Base-by-base conservation (phyloP, 225 moss, liverwort and hornwort species). In the Marchantia paleacea region DNA sequence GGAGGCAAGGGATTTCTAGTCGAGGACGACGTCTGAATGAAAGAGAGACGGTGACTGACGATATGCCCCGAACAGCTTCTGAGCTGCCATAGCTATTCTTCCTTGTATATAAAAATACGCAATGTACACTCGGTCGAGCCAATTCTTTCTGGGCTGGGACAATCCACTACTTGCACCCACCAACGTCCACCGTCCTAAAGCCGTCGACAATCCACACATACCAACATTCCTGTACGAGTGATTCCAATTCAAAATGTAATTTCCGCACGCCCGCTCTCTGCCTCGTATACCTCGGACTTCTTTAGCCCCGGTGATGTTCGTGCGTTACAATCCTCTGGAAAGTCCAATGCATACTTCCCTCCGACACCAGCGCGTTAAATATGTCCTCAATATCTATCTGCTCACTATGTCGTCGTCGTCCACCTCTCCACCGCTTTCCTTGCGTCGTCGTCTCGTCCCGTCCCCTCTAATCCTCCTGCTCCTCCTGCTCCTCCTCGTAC, bases 1-100 rank as follows among this genome's bases (percentile, higher is more conserved):
- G 4, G 2, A 24, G 51, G 66, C 10, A n/a, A 48, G 72, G 69
- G 72, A 15, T 70, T 70, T 31, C 72, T 72, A 72, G 50, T 72
- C 20, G 22, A 51, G 50, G 51, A 51, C n/a, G n/a, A 72, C n/a
- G n/a, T 24, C 51, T n/a, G 31, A 15, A 55, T 11, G 30, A 75
- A 12, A 29, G n/a, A 22, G 52, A 52, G 72, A 16, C 57, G 55
- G 4, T 30, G 28, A 65, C n/a, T 3, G 64, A 53, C 53, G 52
- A 53, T 55, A 53, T 51, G 25, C 61, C 14, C 20, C 28, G 67
- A 68, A 77, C 26, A 52, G 78, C 78, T 53, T 68, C 26, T 79
- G 52, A 80, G 80, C 80, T 80, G 80, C 71, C 80, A 80, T 71
- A 54, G 72, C 71, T 71, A 54, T 54, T n/a, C 25, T 48, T 24